phyloP scores from a whole-genome alignment of 2,329 filamentous ascomycete species.

The Clonostachys sp. region DNA sequence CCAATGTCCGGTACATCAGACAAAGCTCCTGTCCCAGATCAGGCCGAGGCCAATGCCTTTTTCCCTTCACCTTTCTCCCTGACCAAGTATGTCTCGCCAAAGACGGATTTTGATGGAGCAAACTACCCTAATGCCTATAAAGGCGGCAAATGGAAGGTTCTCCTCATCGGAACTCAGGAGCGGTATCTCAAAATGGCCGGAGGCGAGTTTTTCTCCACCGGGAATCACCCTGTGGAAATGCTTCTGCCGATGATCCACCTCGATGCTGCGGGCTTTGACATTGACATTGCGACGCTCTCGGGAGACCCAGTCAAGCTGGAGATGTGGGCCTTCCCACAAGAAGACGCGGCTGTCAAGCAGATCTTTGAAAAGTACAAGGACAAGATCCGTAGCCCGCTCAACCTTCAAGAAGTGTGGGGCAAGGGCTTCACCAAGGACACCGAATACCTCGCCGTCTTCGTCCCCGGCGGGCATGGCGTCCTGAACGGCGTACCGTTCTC shows the following conservation, averaged over 20 bases:
- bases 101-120: slow-evolving; percentile 10
- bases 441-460: slow-evolving; percentile 9
- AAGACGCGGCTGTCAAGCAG: slow-evolving; percentile 1
- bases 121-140: slow-evolving; percentile 9
- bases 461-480: slow-evolving; percentile 10
- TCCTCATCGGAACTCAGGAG: slow-evolving; percentile 11
- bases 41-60: slow-evolving; percentile 12
- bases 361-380: slow-evolving; percentile 6
- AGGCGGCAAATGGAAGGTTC: slow-evolving; percentile 10
- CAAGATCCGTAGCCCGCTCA: slow-evolving; percentile 9
- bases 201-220: slow-evolving; percentile 12
- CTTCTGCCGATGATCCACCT: slow-evolving; percentile 11
- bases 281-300: slow-evolving; percentile 10
- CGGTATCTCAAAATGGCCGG: slow-evolving; percentile 10
- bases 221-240: slow-evolving; percentile 11
- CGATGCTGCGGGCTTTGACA: slow-evolving; percentile 10
- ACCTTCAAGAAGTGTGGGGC: slow-evolving; percentile 7
- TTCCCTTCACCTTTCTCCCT: slow-evolving; percentile 12
- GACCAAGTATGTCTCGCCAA: slow-evolving; percentile 8
- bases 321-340: slow-evolving; percentile 9
- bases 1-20: background rate
- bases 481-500: slow-evolving; percentile 9
- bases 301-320: slow-evolving; percentile 13
- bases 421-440: slow-evolving; percentile 4
- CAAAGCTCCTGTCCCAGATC: slow-evolving; percentile 7